Percentiles rank a stretch among this genome's conserved stretches.
phyloP scores from a whole-genome alignment of 2,329 filamentous ascomycete genomes.

The Neonectria faginata region DNA sequence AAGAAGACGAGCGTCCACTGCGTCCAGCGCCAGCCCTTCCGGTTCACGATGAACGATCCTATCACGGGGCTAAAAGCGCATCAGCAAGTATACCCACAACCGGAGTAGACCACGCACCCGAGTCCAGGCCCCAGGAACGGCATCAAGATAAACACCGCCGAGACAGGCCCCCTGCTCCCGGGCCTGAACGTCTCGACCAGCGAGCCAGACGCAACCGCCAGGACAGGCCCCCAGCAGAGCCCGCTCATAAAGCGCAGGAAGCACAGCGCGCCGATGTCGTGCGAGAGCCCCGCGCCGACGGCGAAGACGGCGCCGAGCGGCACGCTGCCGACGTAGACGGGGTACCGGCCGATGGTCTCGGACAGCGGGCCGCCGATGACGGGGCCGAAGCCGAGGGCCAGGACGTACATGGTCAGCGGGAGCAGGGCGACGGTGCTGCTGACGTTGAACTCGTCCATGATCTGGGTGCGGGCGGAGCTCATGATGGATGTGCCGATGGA shows the following conservation, averaged over 20 bases:
- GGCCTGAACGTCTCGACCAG: conserved; percentile 62
- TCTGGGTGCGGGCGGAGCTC: conserved; percentile 54
- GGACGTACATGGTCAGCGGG: conserved; percentile 68
- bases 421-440: conserved; percentile 68
- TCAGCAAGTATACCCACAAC: conserved; percentile 10
- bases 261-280: conserved; percentile 62
- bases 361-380: conserved; percentile 69
- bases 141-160: conserved; percentile 60
- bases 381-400: conserved; percentile 71
- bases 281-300: conserved; percentile 64
- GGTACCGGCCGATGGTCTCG: conserved; percentile 67
- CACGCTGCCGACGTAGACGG: conserved; percentile 61
- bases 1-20: conserved; percentile 64
- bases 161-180: conserved; percentile 56
- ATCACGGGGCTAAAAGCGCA: conserved; percentile 56
- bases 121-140: conserved; percentile 66
- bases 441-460: conserved; percentile 66
- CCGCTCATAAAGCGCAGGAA: conserved; percentile 69
- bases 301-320: conserved; percentile 66
- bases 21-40: conserved; percentile 66
- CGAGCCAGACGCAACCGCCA: conserved; percentile 63
- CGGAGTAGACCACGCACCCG: conserved; percentile 52
- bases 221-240: conserved; percentile 60
- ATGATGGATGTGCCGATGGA: conserved; percentile 67
- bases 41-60: conserved; percentile 59